A percentile compares a stretch with the other conserved stretches of the same genome.
Conservation (phyloP, 2,329 filamentous ascomycete species). For the Stagonosporopsis rhizophila region DNA sequence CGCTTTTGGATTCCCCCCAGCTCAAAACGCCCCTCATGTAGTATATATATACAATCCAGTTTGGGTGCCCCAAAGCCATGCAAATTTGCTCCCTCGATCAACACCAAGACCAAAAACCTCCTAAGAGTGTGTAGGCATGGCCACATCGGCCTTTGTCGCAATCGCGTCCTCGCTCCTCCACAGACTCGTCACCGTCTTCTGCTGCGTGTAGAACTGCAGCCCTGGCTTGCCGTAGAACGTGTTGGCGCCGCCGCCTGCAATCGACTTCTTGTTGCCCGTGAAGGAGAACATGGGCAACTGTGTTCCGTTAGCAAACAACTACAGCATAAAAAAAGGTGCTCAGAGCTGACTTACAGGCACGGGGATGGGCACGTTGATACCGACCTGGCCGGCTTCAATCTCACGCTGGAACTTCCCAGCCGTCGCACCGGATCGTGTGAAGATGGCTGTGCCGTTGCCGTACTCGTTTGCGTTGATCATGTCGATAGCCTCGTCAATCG, state of each 20-base stretch:
- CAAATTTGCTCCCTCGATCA: too few species aligned
- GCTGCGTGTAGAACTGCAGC: conserved; percentile 93
- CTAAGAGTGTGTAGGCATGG: conserved; percentile 77
- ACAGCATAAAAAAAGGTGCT: too few species aligned
- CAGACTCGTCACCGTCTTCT: conserved; percentile 94
- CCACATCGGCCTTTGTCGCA: conserved; percentile 81
- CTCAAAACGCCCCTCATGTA: too few species aligned
- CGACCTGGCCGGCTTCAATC: conserved; percentile 85
- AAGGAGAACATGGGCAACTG: conserved; percentile 68
- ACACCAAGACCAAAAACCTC: too few species aligned
- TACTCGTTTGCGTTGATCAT: conserved; percentile 88
- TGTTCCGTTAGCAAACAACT: conserved; percentile 13
- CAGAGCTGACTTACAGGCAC: conserved; percentile 52
- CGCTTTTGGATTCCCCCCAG: too few species aligned
- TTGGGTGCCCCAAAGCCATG: too few species aligned
- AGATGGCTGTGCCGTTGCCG: conserved; percentile 85
- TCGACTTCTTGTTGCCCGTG: conserved; percentile 79
- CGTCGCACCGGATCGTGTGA: conserved; percentile 78
- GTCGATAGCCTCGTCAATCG: conserved; percentile 79
- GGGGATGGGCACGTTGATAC: conserved; percentile 83
- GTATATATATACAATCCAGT: too few species aligned
- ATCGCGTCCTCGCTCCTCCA: conserved; percentile 89
- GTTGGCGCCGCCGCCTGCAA: conserved; percentile 89
- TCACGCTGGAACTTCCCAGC: conserved; percentile 79
- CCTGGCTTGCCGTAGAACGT: conserved; percentile 96